Evolutionary conservation across 148 eudicot species (phyloP), one percentile per base, ranked within the genome.

Genomic region (Chenopodium formosanum): DNA sequence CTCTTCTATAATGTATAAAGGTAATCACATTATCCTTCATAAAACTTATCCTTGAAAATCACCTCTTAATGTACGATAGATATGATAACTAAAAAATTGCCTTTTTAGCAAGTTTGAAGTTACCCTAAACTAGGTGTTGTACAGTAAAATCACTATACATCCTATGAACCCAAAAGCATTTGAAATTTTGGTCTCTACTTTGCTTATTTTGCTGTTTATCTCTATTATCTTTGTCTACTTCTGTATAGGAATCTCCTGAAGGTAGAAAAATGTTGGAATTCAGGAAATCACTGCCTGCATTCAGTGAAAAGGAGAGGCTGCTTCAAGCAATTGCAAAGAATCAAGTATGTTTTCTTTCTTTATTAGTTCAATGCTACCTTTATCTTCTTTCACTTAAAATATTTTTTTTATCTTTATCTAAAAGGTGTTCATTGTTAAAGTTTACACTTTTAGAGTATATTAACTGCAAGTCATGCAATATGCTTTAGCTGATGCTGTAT

Each of bases 321-420:
- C 98, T 97, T 66, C 93, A 94, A 91, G 93, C 97, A 84, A 97
- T 97, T 88, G 98, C 99, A 4, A 88, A 83, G 29, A 97, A 94
- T 89, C 98, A 97, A 98, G 99, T 97, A 80, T 78, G 52, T 48
- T 34, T 53, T 11, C 70, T 20, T 73, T 32, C 47, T 81, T 47
- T 52, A 34, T 32, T 56, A n/a, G n/a, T 13, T 7, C 12, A n/a
- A 47, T 23, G 10, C n/a, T 67, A 2, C 7, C 23, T 17, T 16
- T 20, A 6, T 34, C 1, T 37, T 48, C 52, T 48, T 48, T 48
- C 52, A 48, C 20, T 56, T 23, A 23, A 1, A 56, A 17, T 56
- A 2, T 13, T 2, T 58, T 37, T 37, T 37, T 14, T 52, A 9
- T 23, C 37, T 17, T 16, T 12, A 19, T 27, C 2, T 27, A 52